Base-by-base conservation (phyloP, 1,284 basidiomycete genomes). In the Meripilus lineatus region DNA sequence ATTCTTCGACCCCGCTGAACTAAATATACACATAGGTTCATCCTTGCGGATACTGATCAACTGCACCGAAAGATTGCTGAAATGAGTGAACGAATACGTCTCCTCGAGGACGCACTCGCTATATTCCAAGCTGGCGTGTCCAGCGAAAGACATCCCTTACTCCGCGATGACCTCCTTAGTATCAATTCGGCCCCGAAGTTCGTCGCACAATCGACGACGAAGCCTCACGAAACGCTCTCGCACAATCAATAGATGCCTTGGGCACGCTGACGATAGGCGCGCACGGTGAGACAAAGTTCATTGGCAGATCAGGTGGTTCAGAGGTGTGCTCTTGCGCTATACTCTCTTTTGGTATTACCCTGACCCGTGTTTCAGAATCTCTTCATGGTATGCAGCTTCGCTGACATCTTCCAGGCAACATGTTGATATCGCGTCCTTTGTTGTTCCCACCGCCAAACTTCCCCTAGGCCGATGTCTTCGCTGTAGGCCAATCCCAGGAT, bases 31-130 rank as follows among this genome's bases (percentile, higher is more conserved):
- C 20, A 5, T 45, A 84, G 84, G 41, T 87, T 88, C 55, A 81
- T 87, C 30, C 73, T 87, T n/a, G 83, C 84, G 2, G 82, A 84
- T 51, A 88, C 84, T 2, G 84, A 87, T 47, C 77, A 80, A 50
- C 65, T 89, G 22, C 85, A 89, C 56, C 66, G 74, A 41, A 86
- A 86, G 60, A 87, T 88, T 36, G 65, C 75, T 0, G 70, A 72
- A 36, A 86, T 88, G 84, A 80, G 78, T 50, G 75, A 86, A 57
- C 80, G 84, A 26, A 87, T 88, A 47, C 75, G 83, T 26, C 78
- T 77, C 45, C 75, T 88, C n/a, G 84, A 87, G 59, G 83, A 86
- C 48, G 82, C 82, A 0, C 69, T 88, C n/a, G 68, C 71, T 3
- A 70, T 79, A 40, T 65, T 79, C 18, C 78, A 86, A 43, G 68